Base-by-base conservation (phyloP, 352 stramenopile genomes). In the Globisporangium spiculum region DNA sequence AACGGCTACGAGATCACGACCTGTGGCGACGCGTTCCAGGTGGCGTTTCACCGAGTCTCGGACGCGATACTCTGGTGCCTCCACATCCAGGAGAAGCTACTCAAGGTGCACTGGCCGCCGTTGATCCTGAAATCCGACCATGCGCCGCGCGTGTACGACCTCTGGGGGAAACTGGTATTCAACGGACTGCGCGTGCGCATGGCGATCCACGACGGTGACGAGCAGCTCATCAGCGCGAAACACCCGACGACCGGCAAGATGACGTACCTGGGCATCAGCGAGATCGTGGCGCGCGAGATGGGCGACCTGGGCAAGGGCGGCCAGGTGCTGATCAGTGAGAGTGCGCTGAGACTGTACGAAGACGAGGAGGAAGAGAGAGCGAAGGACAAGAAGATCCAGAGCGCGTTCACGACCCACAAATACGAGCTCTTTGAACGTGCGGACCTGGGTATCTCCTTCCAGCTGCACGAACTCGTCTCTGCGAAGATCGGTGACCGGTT, bases 1-100 rank as follows among this genome's bases (percentile, higher is more conserved):
- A 75, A 81, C 38, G 86, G 85, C 50, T 95, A 95, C 72, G 87
- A 95, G 68, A 93, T 95, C 68, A 92, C 85, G 10, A 95, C 85
- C 3, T 73, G 68, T 12, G 87, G 87, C 18, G 87, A 94, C 65
- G 81, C 87, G 18, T 95, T 95, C 66, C 82, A 95, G 68, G 70
- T 95, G 22, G 85, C 82, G 30, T 95, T 95, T 72, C 81, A 92
- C 70, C 77, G 53, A 20, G 75, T 93, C 36, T 72, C 73, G 14
- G 83, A 92, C 56, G 85, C 87, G 22, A 82, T 93, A 30, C 73
- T 54, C 18, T 95, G 74, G 70, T 92, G 82, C 57, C 63, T 92
- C 32, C 77, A 75, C 38, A 75, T 91, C 14, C 87, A 94, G 72
- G 67, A 88, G 65, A 83, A 84, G 68, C 72, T 94, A 27, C 63